Evolutionary conservation across 2,329 filamentous ascomycete species (phyloP).

Genomic region (Talaromyces amestolkiae): DNA sequence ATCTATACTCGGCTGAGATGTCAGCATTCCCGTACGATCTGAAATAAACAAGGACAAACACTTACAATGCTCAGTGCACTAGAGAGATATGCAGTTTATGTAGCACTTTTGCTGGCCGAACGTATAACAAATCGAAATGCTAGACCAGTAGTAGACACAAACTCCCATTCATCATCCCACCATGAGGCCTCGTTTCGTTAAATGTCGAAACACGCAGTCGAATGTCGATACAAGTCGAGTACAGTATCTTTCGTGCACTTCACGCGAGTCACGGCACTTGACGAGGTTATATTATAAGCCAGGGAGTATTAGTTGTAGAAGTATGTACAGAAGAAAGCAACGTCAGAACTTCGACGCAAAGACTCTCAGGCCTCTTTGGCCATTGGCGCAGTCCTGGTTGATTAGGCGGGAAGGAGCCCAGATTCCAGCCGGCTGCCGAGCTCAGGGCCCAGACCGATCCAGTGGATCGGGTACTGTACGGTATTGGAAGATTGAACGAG

Average conservation of each 20-base stretch:
- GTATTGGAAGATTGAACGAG: too few species aligned
- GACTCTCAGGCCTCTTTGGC: background rate
- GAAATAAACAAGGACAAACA: background rate
- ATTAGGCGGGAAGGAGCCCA: background rate
- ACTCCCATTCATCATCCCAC: background rate
- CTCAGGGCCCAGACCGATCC: conserved; percentile 13
- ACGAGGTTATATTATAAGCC: background rate
- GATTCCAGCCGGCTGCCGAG: conserved; percentile 8
- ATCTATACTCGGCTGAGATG: background rate
- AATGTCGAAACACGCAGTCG: background rate
- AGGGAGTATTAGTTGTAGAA: background rate
- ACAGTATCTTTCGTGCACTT: background rate
- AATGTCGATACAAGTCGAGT: background rate
- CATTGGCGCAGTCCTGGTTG: background rate
- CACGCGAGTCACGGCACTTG: background rate
- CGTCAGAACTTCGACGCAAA: background rate
- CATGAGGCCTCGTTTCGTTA: background rate
- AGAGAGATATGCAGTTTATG: background rate
- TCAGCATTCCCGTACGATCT: background rate
- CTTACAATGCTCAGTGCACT: background rate
- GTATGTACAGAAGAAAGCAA: background rate
- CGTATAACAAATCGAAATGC: background rate
- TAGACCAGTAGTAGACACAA: background rate
- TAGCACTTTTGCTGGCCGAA: background rate
- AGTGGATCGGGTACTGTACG: background rate